A percentile compares a stretch with the other conserved stretches of the same genome.
Evolutionary conservation across 495 filamentous ascomycete species (phyloP).

Genomic region (Geoglossum glabrum): DNA sequence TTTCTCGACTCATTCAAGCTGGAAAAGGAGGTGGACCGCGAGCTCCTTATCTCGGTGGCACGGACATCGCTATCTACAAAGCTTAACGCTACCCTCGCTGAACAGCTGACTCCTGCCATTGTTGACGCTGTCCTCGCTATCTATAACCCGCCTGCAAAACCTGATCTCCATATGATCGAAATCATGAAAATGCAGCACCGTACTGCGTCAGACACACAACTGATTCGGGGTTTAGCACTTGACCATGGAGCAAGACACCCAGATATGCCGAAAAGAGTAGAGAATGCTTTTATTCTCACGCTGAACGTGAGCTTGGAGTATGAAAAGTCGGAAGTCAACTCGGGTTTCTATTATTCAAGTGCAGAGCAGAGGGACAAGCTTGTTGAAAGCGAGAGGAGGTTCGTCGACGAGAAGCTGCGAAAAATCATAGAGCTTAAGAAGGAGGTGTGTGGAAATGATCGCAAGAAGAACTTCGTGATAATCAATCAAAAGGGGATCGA

Average conservation of each 20-base stretch:
- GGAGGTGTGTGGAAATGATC: constrained; percentile 83
- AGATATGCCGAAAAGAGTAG: constrained; percentile 91
- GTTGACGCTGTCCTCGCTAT: constrained; percentile 92
- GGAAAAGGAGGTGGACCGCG: constrained; percentile 65
- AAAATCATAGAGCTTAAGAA: constrained; percentile 99
- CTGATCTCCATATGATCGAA: constrained; percentile 96
- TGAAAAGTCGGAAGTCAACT: constrained; percentile 98
- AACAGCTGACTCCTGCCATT: constrained; percentile 80
- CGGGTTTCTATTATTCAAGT: constrained; percentile 94
- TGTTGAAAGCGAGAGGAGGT: constrained; percentile 87
- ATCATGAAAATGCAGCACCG: constrained; percentile 99
- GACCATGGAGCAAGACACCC: constrained; percentile 95
- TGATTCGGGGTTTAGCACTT: constrained; percentile 80
- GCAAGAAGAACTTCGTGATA: constrained; percentile 89
- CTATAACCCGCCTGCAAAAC: constrained; percentile 72
- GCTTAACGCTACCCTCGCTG: constrained; percentile 66
- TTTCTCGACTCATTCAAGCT: constrained; percentile 94
- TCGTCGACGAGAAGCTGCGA: constrained; percentile 89
- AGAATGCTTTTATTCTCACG: constrained; percentile 88
- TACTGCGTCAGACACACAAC: constrained; percentile 82
- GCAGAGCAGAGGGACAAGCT: constrained; percentile 93
- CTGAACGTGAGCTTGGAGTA: constrained; percentile 96
- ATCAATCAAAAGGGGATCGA: constrained; percentile 99
- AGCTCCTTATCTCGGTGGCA: constrained; percentile 83
- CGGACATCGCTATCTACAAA: constrained; percentile 91